Evolutionary conservation across 805 yeast genomes (phyloP), one percentile per base, ranked within the genome.

Genomic region (Nakazawaea ambrosiae): DNA sequence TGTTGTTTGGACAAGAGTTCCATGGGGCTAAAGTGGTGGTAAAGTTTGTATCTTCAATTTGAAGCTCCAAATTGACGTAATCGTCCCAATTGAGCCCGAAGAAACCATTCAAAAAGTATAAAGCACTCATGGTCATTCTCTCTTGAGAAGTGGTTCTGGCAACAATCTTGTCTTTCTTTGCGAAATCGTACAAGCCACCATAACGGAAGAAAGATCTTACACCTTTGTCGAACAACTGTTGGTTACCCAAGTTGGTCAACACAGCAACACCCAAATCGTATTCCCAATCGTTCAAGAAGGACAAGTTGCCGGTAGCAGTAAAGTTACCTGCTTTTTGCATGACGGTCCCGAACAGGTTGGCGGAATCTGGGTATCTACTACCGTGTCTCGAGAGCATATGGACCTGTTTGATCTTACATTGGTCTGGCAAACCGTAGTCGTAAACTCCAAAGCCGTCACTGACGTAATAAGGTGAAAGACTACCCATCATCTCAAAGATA

Each of bases 31-130:
- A 35, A 16, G 48, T 46, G 16, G 37, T 33, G 34, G 44, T 46
- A 39, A 39, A 44, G 5, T 43, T 43, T 3, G 25, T 35, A 4
- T 26, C 32, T 30, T 46, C 49, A 28, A 42, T 33, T n/a, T 41
- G 33, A 12, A 46, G 18, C 27, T 42, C 45, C 34, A 46, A 41
- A 19, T 44, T 33, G 14, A 34, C 49, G 27, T 40, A 44, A 12
- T 47, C 32, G 20, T 39, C 30, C 47, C 48, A 47, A 19, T 47
- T 41, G 19, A 37, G 18, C 11, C 75, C 75, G 46, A 68, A 58
- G 52, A 74, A 74, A 0, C 75, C 77, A 41, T 68, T 59, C 20
- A 68, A 64, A 45, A 70, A 72, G 49, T 63, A 62, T 30, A 54
- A 51, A n/a, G 77, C 62, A 26, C 75, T 65, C 41, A 63, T 66